Conservation (phyloP, 139 green algal genomes). For the Axilococcus clingmanii region DNA sequence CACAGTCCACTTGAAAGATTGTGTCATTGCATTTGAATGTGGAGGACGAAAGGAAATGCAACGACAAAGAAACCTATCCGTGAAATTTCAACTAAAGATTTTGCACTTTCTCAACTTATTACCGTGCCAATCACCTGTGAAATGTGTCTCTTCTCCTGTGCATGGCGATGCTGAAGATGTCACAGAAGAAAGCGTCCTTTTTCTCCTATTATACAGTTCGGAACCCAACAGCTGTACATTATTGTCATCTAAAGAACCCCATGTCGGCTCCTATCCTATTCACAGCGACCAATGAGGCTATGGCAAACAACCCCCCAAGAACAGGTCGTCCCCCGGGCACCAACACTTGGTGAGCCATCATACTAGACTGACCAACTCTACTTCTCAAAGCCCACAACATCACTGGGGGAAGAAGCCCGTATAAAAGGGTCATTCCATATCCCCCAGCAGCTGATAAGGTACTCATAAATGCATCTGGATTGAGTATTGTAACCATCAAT, state of each 20-base stretch:
- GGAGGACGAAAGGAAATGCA: no score
- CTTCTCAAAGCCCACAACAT: slow-evolving; percentile 45
- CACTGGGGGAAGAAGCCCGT: slow-evolving; percentile 52
- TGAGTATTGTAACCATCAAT: slow-evolving; percentile 27
- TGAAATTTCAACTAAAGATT: no score
- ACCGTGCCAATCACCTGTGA: no score
- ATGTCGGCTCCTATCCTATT: background rate
- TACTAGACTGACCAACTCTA: background rate
- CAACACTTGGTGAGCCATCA: background rate
- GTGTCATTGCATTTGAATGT: no score
- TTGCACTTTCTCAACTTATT: no score
- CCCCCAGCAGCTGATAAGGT: slow-evolving; percentile 13
- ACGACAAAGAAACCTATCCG: no score
- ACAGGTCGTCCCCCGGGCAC: slow-evolving; percentile 27
- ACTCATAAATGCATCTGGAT: slow-evolving; percentile 43
- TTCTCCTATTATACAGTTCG: background rate
- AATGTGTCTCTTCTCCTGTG: no score
- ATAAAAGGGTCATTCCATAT: slow-evolving; percentile 52
- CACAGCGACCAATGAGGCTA: slow-evolving; percentile 11
- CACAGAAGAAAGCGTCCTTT: no score
- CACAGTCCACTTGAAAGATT: no score
- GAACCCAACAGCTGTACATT: no score
- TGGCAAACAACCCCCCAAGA: slow-evolving; percentile 22
- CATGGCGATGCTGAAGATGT: no score
- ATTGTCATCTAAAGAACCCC: no score